Evolutionary conservation across 2,329 filamentous ascomycete species (phyloP).

Genomic region (Colletotrichum lupini): DNA sequence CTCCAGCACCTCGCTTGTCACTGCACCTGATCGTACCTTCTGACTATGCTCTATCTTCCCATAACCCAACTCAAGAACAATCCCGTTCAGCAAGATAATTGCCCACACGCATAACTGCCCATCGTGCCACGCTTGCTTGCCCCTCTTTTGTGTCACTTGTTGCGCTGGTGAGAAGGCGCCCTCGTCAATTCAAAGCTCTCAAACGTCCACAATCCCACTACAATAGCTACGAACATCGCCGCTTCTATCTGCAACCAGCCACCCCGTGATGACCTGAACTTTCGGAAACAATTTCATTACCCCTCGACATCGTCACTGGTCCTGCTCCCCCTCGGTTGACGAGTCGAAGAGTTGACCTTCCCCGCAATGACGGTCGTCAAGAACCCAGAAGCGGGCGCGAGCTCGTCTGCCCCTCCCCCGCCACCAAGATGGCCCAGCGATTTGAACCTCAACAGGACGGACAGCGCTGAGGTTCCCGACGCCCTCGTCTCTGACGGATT

Average conservation of each 20-base stretch:
- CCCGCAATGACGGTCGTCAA: conserved; percentile 33
- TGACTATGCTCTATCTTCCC: not conserved
- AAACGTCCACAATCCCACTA: not conserved
- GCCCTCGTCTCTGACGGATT: conserved; percentile 52
- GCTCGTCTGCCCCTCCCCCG: conserved; percentile 29
- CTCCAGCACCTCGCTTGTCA: not conserved
- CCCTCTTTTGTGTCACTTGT: conserved; percentile 4
- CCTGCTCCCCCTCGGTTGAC: not conserved
- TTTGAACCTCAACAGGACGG: conserved; percentile 28
- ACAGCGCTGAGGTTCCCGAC: conserved; percentile 42
- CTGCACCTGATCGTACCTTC: conserved; percentile 2
- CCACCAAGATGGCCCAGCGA: conserved; percentile 12
- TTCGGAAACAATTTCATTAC: too few relatives aligned
- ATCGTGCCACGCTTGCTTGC: not conserved
- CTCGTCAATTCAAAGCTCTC: not conserved
- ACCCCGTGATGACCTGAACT: conserved; percentile 16
- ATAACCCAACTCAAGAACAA: not conserved
- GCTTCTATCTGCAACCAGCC: not conserved
- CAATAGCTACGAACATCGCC: not conserved
- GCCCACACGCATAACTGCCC: not conserved
- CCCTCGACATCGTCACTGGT: conserved; percentile 1
- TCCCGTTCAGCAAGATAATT: not conserved
- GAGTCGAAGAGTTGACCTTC: not conserved
- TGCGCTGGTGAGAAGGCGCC: not conserved
- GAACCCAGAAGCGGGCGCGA: conserved; percentile 16